A percentile compares a stretch with the other conserved stretches of the same genome.
These are phyloP conservation scores for Penicillium cataractarum DNA, from an alignment of 495 filamentous ascomycete genomes.

Conservation along the genomic window DNA sequence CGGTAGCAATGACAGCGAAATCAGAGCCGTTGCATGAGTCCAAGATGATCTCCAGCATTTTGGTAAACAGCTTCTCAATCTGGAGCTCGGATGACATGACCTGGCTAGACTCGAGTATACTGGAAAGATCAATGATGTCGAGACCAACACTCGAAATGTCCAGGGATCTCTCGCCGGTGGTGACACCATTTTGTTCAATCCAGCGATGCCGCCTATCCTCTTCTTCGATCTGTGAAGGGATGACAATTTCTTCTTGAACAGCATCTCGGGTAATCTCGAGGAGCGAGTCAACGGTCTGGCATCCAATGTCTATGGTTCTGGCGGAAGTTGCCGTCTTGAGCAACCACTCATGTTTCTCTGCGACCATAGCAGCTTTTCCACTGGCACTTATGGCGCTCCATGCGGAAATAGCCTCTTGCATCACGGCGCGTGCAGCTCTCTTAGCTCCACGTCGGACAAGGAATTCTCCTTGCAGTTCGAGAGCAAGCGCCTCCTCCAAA, in stretches of 20 bases:
- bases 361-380: slow-evolving; percentile 72
- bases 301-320: slow-evolving; percentile 67
- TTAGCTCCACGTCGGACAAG: slow-evolving; percentile 71
- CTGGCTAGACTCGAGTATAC: slow-evolving; percentile 85
- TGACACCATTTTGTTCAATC: slow-evolving; percentile 67
- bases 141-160: slow-evolving; percentile 52
- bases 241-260: slow-evolving; percentile 50
- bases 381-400: slow-evolving; percentile 75
- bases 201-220: slow-evolving; percentile 68
- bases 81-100: slow-evolving; percentile 87
- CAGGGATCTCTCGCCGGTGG: slow-evolving; percentile 38
- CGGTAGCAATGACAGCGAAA: slow-evolving; percentile 75
- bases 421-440: slow-evolving; percentile 69
- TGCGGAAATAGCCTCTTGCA: slow-evolving; percentile 72
- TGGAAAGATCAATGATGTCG: slow-evolving; percentile 86
- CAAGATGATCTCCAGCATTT: slow-evolving; percentile 89
- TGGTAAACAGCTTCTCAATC: slow-evolving; percentile 79
- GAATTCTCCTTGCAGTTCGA: slow-evolving; percentile 74
- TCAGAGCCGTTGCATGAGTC: slow-evolving; percentile 83
- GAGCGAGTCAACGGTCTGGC: slow-evolving; percentile 67
- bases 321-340: slow-evolving; percentile 65
- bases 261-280: slow-evolving; percentile 57
- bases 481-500: slow-evolving; percentile 78
- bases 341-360: slow-evolving; percentile 71
- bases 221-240: slow-evolving; percentile 53